Conservation (phyloP, 1,139 yeast genomes). For the Candida sp. region DNA sequence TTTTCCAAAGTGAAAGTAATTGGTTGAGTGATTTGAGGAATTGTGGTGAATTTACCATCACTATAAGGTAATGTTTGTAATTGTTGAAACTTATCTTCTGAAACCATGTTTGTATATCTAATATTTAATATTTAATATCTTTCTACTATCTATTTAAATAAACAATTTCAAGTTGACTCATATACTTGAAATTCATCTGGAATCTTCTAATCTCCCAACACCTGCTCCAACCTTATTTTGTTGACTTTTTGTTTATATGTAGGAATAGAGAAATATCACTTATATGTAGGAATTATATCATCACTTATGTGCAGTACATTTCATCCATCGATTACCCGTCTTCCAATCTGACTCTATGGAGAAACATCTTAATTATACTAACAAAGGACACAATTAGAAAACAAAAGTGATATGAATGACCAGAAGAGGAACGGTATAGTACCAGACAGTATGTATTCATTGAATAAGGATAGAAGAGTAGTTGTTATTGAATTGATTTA, state of each 20-base stretch:
- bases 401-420: constrained; percentile 18
- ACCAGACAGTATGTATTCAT: constrained; percentile 24
- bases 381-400: neutral
- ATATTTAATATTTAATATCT: no score
- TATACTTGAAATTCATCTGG: no score
- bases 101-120: no score
- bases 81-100: constrained; percentile 7
- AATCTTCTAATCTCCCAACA: no score
- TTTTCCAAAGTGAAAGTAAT: constrained; percentile 27
- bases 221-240: no score
- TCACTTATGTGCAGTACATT: neutral
- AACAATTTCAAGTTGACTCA: no score
- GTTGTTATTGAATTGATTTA: no score
- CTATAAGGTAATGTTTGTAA: constrained; percentile 33
- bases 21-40: constrained; percentile 23
- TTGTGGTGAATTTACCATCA: constrained; percentile 17
- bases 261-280: neutral
- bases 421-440: constrained; percentile 22
- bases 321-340: neutral
- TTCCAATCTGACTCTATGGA: no score
- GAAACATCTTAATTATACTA: no score
- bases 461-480: no score
- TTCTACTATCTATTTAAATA: no score
- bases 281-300: neutral
- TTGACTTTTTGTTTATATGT: no score